phyloP scores from a whole-genome alignment of 306 rosid species.

The Rosa persica region DNA sequence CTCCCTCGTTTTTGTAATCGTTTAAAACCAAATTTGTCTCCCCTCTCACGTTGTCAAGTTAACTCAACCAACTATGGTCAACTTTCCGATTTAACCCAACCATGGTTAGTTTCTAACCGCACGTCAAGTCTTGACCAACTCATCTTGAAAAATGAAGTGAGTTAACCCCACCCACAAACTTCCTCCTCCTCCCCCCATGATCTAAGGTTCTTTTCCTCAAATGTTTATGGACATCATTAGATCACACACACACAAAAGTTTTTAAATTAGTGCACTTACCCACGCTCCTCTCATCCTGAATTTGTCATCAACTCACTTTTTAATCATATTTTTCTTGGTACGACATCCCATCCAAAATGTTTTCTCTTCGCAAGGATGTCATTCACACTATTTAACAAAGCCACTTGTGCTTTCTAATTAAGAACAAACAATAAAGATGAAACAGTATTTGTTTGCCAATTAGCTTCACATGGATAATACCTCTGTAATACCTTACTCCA shows the following conservation, averaged over 20 bases:
- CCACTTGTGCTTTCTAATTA: no score
- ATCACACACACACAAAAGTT: neutral
- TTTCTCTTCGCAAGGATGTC: neutral
- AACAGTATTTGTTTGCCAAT: neutral
- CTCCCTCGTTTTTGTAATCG: constrained; percentile 35
- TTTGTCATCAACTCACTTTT: neutral
- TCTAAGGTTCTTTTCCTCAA: constrained; percentile 20
- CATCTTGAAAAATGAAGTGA: constrained; percentile 29
- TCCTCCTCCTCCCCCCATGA: neutral
- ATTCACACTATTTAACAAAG: neutral
- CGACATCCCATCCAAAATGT: neutral
- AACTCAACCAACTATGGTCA: constrained; percentile 30
- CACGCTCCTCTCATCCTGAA: constrained; percentile 42
- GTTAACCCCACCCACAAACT: constrained; percentile 56
- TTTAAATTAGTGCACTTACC: constrained; percentile 2
- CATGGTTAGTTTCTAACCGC: constrained; percentile 39
- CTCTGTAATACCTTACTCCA: no score
- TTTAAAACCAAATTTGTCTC: neutral
- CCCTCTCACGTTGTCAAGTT: constrained; percentile 7
- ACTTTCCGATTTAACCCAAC: constrained; percentile 44
- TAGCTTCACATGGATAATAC: neutral
- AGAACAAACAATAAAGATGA: neutral
- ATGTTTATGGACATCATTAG: constrained; percentile 22
- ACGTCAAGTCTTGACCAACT: neutral
- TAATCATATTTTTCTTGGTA: neutral